These are phyloP conservation scores for Corchorus olitorius DNA, from an alignment of 345 rosid genomes.

Conservation along the genomic window DNA sequence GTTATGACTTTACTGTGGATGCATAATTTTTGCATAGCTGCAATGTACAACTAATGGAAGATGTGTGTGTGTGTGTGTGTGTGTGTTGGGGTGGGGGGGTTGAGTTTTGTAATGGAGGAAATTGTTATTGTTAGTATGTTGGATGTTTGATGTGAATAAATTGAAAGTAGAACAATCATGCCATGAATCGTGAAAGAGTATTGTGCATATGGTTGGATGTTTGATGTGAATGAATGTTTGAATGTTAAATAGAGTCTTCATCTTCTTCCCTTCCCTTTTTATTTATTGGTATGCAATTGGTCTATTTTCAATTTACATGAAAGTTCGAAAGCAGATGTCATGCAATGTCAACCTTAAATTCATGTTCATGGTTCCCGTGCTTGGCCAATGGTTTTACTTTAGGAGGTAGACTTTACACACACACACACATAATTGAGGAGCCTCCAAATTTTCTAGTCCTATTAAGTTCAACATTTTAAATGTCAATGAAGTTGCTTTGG, in stretches of 20 bases:
- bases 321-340: background rate
- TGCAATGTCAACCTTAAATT: background rate
- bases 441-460: conserved; percentile 8
- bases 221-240: background rate
- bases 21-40: background rate
- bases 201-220: background rate
- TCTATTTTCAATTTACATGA: background rate
- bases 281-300: background rate
- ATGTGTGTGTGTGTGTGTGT: background rate
- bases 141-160: background rate
- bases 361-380: conserved; percentile 40
- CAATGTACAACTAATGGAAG: background rate
- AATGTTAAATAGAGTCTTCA: background rate
- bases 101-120: background rate
- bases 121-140: background rate
- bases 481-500: background rate
- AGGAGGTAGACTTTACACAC: background rate
- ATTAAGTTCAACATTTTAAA: background rate
- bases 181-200: background rate
- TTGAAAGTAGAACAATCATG: background rate
- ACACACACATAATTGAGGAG: background rate
- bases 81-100: background rate
- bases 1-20: background rate
- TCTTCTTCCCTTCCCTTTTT: background rate
- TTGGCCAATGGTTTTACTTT: background rate